phyloP scores from a whole-genome alignment of 306 rosid genomes.

The Rosa rugosa region DNA sequence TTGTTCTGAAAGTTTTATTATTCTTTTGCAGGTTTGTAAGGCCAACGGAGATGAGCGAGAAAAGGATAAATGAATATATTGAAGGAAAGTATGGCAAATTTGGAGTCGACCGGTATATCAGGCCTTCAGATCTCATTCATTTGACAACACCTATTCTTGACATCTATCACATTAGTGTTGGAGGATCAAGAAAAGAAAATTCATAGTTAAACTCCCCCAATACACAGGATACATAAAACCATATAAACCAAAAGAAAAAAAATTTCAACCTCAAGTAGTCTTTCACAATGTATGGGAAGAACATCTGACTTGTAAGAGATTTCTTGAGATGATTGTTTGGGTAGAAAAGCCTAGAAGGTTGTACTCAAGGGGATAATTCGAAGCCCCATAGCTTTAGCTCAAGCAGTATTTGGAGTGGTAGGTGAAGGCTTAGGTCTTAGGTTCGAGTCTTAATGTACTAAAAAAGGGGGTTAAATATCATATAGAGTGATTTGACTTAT shows the following conservation, averaged over 20 bases:
- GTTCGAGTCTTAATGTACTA: background rate
- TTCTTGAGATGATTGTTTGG: background rate
- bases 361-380: background rate
- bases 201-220: background rate
- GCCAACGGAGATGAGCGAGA: slow-evolving; percentile 73
- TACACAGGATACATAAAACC: background rate
- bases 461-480: background rate
- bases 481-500: background rate
- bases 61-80: slow-evolving; percentile 69
- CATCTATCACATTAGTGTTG: slow-evolving; percentile 19
- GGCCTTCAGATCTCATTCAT: slow-evolving; percentile 5
- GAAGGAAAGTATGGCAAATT: slow-evolving; percentile 90
- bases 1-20: background rate
- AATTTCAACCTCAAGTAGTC: background rate
- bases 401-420: background rate
- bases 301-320: background rate
- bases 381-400: background rate
- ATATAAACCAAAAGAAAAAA: background rate
- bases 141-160: slow-evolving; percentile 15
- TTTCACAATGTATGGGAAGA: background rate
- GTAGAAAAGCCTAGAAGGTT: background rate
- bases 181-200: background rate
- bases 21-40: slow-evolving; percentile 74
- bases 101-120: slow-evolving; percentile 81
- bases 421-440: background rate